Conservation (phyloP, 2,329 filamentous ascomycete genomes). For the Davidsoniella australis region DNA sequence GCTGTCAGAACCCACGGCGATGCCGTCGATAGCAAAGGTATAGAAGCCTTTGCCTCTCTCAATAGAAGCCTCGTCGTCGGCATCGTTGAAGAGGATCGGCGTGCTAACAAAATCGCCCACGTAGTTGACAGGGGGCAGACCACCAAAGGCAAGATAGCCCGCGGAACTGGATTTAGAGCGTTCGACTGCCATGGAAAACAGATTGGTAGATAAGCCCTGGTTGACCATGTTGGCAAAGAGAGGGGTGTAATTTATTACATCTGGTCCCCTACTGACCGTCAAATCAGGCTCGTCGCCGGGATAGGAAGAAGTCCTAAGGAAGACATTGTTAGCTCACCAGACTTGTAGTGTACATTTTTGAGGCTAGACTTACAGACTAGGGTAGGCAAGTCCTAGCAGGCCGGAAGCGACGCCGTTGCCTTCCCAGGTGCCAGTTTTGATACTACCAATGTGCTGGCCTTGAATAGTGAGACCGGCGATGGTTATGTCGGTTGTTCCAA, state of each 20-base stretch:
- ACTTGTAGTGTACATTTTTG: neutral
- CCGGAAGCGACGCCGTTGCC: slow-evolving; percentile 5
- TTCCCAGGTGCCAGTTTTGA: slow-evolving; percentile 2
- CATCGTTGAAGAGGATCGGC: slow-evolving; percentile 2
- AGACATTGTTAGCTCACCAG: too few relatives aligned
- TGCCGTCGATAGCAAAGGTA: slow-evolving; percentile 15
- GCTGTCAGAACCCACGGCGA: slow-evolving; percentile 6
- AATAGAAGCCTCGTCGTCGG: neutral
- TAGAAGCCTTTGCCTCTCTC: slow-evolving; percentile 5
- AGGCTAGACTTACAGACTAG: slow-evolving; percentile 4
- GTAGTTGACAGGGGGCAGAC: slow-evolving; percentile 7
- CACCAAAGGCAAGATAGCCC: slow-evolving; percentile 10
- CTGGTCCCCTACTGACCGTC: neutral
- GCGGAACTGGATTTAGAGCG: neutral
- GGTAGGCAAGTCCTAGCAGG: slow-evolving; percentile 8
- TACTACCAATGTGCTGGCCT: slow-evolving; percentile 8
- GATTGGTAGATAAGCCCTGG: neutral
- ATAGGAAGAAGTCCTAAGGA: slow-evolving; percentile 4
- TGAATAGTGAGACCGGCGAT: slow-evolving; percentile 6
- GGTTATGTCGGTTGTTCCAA: slow-evolving; percentile 4
- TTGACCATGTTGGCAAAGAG: slow-evolving; percentile 8
- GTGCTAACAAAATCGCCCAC: slow-evolving; percentile 5
- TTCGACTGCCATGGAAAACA: slow-evolving; percentile 6
- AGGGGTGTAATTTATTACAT: slow-evolving; percentile 5
- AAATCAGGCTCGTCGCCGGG: neutral